Percentiles rank a stretch among this genome's conserved stretches.
Evolutionary conservation across 331 rosid species (phyloP).

Genomic region (Quercus tomentella): DNA sequence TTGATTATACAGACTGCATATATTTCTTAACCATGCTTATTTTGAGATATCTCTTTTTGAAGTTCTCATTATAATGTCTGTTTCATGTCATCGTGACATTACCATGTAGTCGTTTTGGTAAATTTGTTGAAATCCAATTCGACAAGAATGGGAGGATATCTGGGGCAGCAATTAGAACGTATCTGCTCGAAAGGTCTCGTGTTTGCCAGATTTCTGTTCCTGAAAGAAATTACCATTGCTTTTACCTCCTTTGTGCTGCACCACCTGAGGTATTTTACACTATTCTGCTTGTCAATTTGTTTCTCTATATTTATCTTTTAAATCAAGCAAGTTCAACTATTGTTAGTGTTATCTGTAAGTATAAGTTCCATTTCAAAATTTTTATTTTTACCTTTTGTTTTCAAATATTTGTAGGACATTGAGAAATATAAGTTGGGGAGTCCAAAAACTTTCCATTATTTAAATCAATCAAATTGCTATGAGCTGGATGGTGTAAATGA

Average conservation of each 20-base stretch:
- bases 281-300: no score
- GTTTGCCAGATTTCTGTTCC: conserved; percentile 96
- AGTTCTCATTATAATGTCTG: conserved; percentile 1
- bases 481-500: conserved; percentile 89
- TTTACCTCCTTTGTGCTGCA: conserved; percentile 96
- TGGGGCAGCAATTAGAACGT: conserved; percentile 91
- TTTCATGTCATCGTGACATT: conserved; percentile 23
- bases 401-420: conserved; percentile 46
- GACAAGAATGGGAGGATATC: conserved; percentile 97
- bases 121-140: conserved; percentile 95
- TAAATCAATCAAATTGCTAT: conserved; percentile 82
- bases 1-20: no score
- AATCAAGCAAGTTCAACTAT: no score
- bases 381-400: neutral
- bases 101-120: conserved; percentile 94
- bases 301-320: no score
- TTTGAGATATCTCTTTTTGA: no score
- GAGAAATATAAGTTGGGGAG: conserved; percentile 74
- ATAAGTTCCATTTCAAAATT: neutral
- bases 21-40: no score
- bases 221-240: conserved; percentile 95
- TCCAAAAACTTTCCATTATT: conserved; percentile 83
- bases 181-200: conserved; percentile 92
- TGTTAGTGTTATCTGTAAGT: conserved; percentile 5
- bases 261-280: conserved; percentile 66